Base-by-base conservation (phyloP, 768 basidiomycete genomes). In the Dentipellis sp. region DNA sequence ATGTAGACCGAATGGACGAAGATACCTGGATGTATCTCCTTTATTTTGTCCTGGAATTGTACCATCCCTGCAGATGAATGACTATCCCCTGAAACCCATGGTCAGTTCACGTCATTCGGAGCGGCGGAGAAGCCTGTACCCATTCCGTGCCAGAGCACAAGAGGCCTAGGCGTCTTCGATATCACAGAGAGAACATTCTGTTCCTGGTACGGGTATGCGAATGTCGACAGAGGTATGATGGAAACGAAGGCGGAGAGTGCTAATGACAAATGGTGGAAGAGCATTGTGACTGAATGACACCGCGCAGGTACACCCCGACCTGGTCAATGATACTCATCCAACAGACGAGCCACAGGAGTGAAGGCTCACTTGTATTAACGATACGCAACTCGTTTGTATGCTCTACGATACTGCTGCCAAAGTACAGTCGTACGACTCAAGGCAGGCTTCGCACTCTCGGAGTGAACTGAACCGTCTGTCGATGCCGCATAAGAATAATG, bases 1-100 rank as follows among this genome's bases (percentile, higher is more conserved):
- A 92, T 74, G 66, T 81, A 84, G 11, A 92, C 69, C 4, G 82
- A 83, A 67, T 93, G 88, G 12, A 91, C 71, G 65, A 86, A 91
- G 46, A 93, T 85, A 29, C 84, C 86, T 5, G 81, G 83, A 66
- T 91, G 80, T 12, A 86, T 74, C 0, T 77, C 70, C 65, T 81
- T 75, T 63, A 93, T 77, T 51, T 75, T 66, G 12, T 71, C 66
- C 54, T 76, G 74, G 61, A 91, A 87, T 59, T 84, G 72, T 45
- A 82, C 68, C 75, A 93, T 88, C 12, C 88, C 91, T 0, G 81
- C 71, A 0, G 91, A 86, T 50, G 77, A 73, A 61, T 90, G 80
- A 1, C 84, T 80, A 69, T 93, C 91, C n/a, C 90, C 87, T 76
- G 48, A 50, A 23, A 50, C 8, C 7, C 10, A 17, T 9, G 16